phyloP scores from a whole-genome alignment of 176 grass and related monocot genomes.

The Pharus latifolius region DNA sequence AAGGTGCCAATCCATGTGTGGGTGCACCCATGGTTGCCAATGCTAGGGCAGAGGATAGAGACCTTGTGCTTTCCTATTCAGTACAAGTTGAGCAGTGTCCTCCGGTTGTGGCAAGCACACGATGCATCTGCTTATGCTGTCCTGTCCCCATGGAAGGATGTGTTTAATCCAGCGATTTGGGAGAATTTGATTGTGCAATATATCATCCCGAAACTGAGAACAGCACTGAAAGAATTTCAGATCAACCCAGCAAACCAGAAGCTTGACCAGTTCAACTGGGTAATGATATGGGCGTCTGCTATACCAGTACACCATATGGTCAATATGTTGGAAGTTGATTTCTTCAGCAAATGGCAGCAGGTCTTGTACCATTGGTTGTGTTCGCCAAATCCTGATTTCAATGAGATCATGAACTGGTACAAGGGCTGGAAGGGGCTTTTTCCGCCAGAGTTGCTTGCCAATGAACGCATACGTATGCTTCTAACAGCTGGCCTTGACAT shows the following conservation, averaged over 20 bases:
- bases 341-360: constrained; percentile 90
- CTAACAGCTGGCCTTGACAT: constrained; percentile 66
- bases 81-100: constrained; percentile 72
- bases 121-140: constrained; percentile 71
- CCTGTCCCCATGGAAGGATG: constrained; percentile 80
- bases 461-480: constrained; percentile 58
- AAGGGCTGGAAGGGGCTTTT: constrained; percentile 76
- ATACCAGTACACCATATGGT: constrained; percentile 84
- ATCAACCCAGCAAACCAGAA: constrained; percentile 76
- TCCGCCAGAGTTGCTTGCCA: constrained; percentile 67
- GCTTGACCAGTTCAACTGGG: constrained; percentile 73
- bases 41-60: constrained; percentile 56
- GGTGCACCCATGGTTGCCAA: constrained; percentile 76
- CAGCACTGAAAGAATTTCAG: constrained; percentile 62
- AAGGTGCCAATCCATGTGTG: constrained; percentile 61
- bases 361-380: constrained; percentile 78
- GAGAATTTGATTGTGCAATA: constrained; percentile 67
- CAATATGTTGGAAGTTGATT: constrained; percentile 75
- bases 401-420: constrained; percentile 83
- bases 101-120: constrained; percentile 76
- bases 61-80: constrained; percentile 59
- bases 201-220: constrained; percentile 66
- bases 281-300: constrained; percentile 71
- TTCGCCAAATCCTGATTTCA: constrained; percentile 66
- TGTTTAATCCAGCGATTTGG: constrained; percentile 71